These are phyloP conservation scores for Paxillus involutus DNA, from an alignment of 768 basidiomycete species.

Conservation along the genomic window DNA sequence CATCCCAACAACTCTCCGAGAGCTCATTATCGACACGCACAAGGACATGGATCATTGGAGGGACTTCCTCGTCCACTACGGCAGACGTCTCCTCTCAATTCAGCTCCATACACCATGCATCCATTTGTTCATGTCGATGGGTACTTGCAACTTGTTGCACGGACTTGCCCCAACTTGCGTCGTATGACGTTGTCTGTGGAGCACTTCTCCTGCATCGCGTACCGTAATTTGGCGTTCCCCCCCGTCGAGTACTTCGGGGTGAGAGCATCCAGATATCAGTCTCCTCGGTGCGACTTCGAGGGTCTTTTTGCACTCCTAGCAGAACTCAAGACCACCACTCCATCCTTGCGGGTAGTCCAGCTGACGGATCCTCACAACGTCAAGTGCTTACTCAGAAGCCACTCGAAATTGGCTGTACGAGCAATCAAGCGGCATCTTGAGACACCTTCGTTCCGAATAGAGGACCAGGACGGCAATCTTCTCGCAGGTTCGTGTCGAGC, in stretches of 20 bases:
- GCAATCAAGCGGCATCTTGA: conserved; percentile 10
- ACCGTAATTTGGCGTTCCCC: conserved; percentile 4
- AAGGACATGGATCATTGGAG: conserved; percentile 2
- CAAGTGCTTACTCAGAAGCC: conserved; percentile 15
- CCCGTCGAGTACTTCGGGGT: conserved; percentile 20
- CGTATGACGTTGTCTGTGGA: conserved; percentile 17
- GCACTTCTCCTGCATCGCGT: conserved; percentile 1
- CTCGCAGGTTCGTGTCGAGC: conserved; percentile 18
- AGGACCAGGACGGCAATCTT: conserved; percentile 20
- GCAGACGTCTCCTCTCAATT: conserved; percentile 17
- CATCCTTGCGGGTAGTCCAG: conserved; percentile 22
- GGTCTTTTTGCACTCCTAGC: conserved; percentile 12
- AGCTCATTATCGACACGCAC: conserved; percentile 16
- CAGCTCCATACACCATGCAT: conserved; percentile 1
- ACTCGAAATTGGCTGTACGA: conserved; percentile 8
- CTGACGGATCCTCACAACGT: conserved; percentile 16
- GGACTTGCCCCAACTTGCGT: conserved; percentile 15
- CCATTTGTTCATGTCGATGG: neutral
- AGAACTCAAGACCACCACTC: conserved; percentile 5
- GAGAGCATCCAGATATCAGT: conserved; percentile 1
- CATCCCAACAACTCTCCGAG: conserved; percentile 10
- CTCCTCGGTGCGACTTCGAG: neutral
- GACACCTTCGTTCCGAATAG: conserved; percentile 13
- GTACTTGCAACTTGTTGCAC: conserved; percentile 7
- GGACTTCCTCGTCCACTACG: conserved; percentile 12